phyloP scores from a whole-genome alignment of 129 eudicot species.

The Ambrosia artemisiifolia region DNA sequence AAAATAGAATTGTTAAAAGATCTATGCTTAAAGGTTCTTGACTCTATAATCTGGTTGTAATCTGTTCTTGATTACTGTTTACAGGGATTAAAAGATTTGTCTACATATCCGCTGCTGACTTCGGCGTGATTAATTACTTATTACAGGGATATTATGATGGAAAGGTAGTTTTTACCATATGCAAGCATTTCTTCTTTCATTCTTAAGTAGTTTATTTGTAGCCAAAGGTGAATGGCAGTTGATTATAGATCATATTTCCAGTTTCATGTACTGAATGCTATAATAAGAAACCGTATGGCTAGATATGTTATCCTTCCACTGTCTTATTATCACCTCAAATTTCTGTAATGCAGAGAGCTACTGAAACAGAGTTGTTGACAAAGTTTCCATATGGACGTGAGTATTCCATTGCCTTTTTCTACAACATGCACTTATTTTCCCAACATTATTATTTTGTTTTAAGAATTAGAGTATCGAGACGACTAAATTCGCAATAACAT shows the following conservation, averaged over 20 bases:
- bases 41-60: not conserved
- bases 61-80: slow-evolving; percentile 6
- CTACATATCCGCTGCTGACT: slow-evolving; percentile 94
- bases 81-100: slow-evolving; percentile 88
- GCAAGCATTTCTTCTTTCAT: not conserved
- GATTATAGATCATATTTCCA: not conserved
- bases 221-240: not conserved
- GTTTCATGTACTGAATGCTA: not conserved
- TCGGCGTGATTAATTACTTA: slow-evolving; percentile 72
- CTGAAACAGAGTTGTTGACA: slow-evolving; percentile 82
- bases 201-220: not conserved
- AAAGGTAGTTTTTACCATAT: slow-evolving; percentile 51
- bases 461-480: not conserved
- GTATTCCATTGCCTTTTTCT: slow-evolving; percentile 9
- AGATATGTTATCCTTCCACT: not conserved
- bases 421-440: not conserved
- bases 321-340: not conserved
- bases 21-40: not conserved
- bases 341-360: slow-evolving; percentile 67
- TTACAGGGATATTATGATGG: slow-evolving; percentile 92
- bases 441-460: not conserved
- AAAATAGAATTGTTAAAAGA: not conserved
- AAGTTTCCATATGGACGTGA: slow-evolving; percentile 92
- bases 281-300: not conserved
- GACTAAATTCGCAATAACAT: not conserved